Evolutionary conservation across 2,329 filamentous ascomycete genomes (phyloP).

Genomic region (Penicillium hesseltinei): DNA sequence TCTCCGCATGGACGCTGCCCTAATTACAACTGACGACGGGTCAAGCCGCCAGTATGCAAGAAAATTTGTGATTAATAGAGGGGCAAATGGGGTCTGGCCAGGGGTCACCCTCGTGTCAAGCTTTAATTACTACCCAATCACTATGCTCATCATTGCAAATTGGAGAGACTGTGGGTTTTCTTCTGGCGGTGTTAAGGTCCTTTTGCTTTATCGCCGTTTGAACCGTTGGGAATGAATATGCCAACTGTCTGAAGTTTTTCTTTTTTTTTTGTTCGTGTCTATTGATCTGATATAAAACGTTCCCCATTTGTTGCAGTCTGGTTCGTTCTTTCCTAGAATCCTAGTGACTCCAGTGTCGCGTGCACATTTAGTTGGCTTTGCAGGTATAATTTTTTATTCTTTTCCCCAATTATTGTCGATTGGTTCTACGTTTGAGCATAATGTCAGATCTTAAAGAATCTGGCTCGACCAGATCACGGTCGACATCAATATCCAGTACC

Average conservation of each 20-base stretch:
- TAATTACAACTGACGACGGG: neutral
- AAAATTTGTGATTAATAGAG: neutral
- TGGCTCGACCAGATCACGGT: constrained; percentile 12
- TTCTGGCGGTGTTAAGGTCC: neutral
- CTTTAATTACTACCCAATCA: constrained; percentile 1
- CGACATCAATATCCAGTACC: constrained; percentile 19
- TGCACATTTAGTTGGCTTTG: neutral
- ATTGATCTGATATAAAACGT: neutral
- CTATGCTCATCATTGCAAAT: neutral
- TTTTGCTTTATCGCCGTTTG: constrained; percentile 3
- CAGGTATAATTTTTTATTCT: neutral
- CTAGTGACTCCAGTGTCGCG: neutral
- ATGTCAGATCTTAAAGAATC: constrained; percentile 13
- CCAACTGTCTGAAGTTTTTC: neutral
- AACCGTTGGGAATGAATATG: neutral
- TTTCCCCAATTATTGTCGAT: neutral
- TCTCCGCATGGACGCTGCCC: neutral
- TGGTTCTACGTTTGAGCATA: neutral
- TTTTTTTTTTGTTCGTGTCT: neutral
- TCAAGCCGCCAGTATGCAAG: neutral
- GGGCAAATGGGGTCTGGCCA: neutral
- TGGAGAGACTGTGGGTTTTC: neutral
- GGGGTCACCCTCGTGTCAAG: neutral
- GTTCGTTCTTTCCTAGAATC: neutral
- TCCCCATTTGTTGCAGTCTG: neutral